A percentile compares a stretch with the other conserved stretches of the same genome.
Conservation (phyloP, 495 filamentous ascomycete genomes). For the Rhizodiscina lignyota region DNA sequence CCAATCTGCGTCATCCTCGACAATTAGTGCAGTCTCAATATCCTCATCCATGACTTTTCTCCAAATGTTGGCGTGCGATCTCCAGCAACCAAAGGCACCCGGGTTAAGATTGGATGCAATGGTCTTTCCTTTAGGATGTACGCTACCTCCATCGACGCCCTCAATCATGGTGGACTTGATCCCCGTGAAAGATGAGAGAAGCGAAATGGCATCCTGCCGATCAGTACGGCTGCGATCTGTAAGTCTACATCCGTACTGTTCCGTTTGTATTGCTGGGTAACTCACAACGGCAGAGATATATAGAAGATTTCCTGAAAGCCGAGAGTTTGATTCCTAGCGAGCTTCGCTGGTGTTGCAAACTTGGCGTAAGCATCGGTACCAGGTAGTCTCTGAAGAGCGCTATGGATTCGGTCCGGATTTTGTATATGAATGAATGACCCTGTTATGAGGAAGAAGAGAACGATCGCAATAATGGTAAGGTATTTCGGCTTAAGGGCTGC, state of each 20-base stretch:
- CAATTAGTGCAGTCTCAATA: slow-evolving; percentile 24
- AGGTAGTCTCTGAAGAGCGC: neutral
- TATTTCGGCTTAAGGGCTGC: too few species aligned
- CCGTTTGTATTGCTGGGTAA: neutral
- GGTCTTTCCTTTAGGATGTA: slow-evolving; percentile 18
- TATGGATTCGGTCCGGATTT: neutral
- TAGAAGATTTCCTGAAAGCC: slow-evolving; percentile 11
- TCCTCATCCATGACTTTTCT: slow-evolving; percentile 23
- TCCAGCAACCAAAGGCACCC: slow-evolving; percentile 19
- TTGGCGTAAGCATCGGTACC: neutral
- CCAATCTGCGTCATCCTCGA: slow-evolving; percentile 34
- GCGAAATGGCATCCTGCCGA: slow-evolving; percentile 22
- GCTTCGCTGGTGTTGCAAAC: neutral
- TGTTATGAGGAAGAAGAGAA: neutral
- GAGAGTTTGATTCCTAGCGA: slow-evolving; percentile 5
- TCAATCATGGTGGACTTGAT: slow-evolving; percentile 22
- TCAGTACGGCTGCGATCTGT: slow-evolving; percentile 15
- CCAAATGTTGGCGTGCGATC: slow-evolving; percentile 23
- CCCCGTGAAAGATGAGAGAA: slow-evolving; percentile 18
- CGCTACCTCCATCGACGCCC: slow-evolving; percentile 17
- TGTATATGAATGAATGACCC: neutral
- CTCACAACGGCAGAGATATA: slow-evolving; percentile 8
- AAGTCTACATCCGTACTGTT: neutral
- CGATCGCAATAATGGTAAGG: too few species aligned
- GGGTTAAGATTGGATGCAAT: slow-evolving; percentile 10